These are phyloP conservation scores for Epithele typhae DNA, from an alignment of 768 basidiomycete genomes.

Conservation along the genomic window DNA sequence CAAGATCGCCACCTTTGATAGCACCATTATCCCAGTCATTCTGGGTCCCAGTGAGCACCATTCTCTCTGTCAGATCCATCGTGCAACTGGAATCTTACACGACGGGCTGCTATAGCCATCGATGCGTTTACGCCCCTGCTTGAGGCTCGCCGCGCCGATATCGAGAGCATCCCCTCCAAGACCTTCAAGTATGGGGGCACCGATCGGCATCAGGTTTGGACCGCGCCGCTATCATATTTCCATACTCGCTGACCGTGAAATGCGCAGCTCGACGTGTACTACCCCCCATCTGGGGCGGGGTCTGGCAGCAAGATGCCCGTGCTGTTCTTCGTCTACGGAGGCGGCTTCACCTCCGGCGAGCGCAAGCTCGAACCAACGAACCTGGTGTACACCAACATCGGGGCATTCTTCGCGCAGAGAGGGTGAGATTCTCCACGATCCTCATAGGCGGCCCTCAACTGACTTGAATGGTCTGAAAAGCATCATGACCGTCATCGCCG, in stretches of 20 bases:
- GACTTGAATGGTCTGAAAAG: conserved; percentile 9
- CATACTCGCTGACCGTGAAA: neutral
- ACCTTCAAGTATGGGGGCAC: conserved; percentile 55
- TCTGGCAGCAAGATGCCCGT: conserved; percentile 36
- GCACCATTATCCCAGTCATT: conserved; percentile 4
- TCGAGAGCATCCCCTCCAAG: conserved; percentile 43
- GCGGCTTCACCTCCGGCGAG: conserved; percentile 52
- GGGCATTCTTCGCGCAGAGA: conserved; percentile 53
- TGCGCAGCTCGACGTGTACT: conserved; percentile 64
- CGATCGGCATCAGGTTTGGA: conserved; percentile 46
- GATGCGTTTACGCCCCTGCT: conserved; percentile 47
- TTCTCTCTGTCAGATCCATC: neutral
- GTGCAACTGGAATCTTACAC: neutral
- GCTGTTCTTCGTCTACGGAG: conserved; percentile 65
- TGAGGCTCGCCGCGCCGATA: conserved; percentile 41
- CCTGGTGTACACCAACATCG: conserved; percentile 53
- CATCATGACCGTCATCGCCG: conserved; percentile 60
- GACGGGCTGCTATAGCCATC: conserved; percentile 33
- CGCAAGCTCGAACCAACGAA: conserved; percentile 45
- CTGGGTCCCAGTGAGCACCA: conserved; percentile 11
- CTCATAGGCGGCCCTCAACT: too few species aligned
- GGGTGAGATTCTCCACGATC: too few species aligned
- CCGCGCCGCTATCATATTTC: neutral
- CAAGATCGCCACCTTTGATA: conserved; percentile 4
- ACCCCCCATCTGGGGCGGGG: conserved; percentile 30